Evolutionary conservation across 2,329 filamentous ascomycete genomes (phyloP).

Genomic region (Cercospora nicotianae): DNA sequence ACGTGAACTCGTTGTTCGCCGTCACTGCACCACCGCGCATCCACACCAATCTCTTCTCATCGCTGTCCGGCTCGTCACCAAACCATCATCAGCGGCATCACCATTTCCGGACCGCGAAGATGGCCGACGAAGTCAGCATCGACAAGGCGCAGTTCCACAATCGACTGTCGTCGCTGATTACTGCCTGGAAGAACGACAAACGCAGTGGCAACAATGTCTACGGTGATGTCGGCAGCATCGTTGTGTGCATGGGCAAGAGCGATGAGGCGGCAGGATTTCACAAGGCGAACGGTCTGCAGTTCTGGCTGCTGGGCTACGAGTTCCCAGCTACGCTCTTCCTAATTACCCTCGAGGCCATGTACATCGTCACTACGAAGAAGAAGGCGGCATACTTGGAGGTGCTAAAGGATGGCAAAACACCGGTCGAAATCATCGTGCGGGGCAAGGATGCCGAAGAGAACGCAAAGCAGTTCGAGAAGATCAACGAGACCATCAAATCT

Average conservation of each 20-base stretch:
- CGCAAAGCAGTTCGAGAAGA: slow-evolving; percentile 82
- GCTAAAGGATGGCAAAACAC: slow-evolving; percentile 83
- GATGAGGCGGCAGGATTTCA: slow-evolving; percentile 83
- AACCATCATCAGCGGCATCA: slow-evolving; percentile 25
- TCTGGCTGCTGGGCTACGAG: slow-evolving; percentile 98
- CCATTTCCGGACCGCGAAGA: slow-evolving; percentile 39
- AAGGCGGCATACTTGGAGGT: slow-evolving; percentile 95
- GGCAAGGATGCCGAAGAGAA: slow-evolving; percentile 92
- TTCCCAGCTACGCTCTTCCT: slow-evolving; percentile 95
- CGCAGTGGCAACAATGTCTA: slow-evolving; percentile 82
- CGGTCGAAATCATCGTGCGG: slow-evolving; percentile 85
- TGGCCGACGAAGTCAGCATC: slow-evolving; percentile 87
- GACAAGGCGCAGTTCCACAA: slow-evolving; percentile 92
- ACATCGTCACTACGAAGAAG: slow-evolving; percentile 93
- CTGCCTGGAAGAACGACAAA: slow-evolving; percentile 96
- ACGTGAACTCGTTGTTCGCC: slow-evolving; percentile 13
- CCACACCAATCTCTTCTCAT: slow-evolving; percentile 7
- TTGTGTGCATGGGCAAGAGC: slow-evolving; percentile 92
- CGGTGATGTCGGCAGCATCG: slow-evolving; percentile 79
- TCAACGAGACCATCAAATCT: slow-evolving; percentile 81
- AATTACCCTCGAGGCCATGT: slow-evolving; percentile 82
- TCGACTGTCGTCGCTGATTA: slow-evolving; percentile 80
- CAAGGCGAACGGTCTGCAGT: slow-evolving; percentile 97
- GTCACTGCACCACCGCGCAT: slow-evolving; percentile 11
- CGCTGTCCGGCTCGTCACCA: slow-evolving; percentile 20